Evolutionary conservation across 2,329 filamentous ascomycete genomes (phyloP), one percentile per base, ranked within the genome.

Genomic region (Pleoardoris graminearum): DNA sequence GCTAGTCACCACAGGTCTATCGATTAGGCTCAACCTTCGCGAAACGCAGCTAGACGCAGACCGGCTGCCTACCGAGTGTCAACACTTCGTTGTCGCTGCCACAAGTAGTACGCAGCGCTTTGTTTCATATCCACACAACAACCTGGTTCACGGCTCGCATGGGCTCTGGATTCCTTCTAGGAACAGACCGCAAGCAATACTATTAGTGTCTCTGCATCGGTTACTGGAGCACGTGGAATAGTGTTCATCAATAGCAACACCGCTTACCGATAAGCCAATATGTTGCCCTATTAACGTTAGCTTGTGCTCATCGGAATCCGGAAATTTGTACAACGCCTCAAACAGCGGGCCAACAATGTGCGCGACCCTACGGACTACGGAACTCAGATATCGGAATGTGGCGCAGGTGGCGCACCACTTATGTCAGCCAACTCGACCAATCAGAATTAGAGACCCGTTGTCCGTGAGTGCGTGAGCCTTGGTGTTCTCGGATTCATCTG

Each of bases 341-440:
- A 47, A 47, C 44, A 38, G 37, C 44, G 44, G 44, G 37, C 33
- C 44, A 47, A 38, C 33, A 47, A 35, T 29, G 44, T n/a, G 44
- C 23, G 33, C 21, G 44, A n/a, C 33, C 44, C 44, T 16, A 35
- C 44, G 44, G 44, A 47, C 32, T 30, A 47, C 21, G 30, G 33
- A 23, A 23, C 30, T 25, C 14, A 29, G 19, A 37, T 29, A 37
- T 37, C 32, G 33, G 33, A 37, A 11, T 37, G 33, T 47, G 44
- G 43, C 43, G 36, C 43, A 36, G 33, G 16, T 5, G n/a, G n/a
- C 23, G 25, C 22, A 16, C n/a, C 29, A 12, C 12, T 45, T 23
- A 33, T 45, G 42, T 47, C 33, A 47, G 44, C 44, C 25, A 7
- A 4, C 11, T n/a, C 5, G 16, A n/a, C 44, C 44, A 47, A 47